phyloP scores from a whole-genome alignment of 2,329 filamentous ascomycete species.

The Monosporascus sp. region DNA sequence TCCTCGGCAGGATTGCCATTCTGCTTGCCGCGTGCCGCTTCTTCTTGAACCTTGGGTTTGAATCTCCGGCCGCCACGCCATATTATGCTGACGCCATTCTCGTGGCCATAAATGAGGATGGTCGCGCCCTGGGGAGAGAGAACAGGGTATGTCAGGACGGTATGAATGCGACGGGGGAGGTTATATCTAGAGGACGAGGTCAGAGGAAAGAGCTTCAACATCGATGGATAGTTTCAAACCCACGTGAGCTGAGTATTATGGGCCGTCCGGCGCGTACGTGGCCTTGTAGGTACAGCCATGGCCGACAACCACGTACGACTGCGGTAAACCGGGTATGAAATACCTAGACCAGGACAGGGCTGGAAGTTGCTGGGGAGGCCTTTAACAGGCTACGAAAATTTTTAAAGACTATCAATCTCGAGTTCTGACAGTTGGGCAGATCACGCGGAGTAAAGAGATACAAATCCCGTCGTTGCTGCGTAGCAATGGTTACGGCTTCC shows the following conservation, averaged over 20 bases:
- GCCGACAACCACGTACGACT: not conserved
- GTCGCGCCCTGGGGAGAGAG: conserved; percentile 59
- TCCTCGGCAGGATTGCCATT: conserved; percentile 47
- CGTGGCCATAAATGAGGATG: conserved; percentile 59
- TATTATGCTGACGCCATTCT: conserved; percentile 55
- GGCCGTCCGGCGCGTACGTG: conserved; percentile 41
- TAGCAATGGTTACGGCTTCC: too few species aligned
- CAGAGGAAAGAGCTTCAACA: too few species aligned
- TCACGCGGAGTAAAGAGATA: too few species aligned
- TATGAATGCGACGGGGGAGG: conserved; percentile 51
- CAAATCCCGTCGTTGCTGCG: too few species aligned
- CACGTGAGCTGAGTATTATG: conserved; percentile 34
- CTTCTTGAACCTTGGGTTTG: conserved; percentile 38
- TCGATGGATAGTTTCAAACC: not conserved
- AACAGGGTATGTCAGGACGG: conserved; percentile 57
- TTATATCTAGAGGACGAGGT: conserved; percentile 44
- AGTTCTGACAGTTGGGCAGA: too few species aligned
- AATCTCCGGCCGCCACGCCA: conserved; percentile 62
- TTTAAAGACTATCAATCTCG: too few species aligned
- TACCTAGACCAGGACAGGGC: too few species aligned
- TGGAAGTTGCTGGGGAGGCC: too few species aligned
- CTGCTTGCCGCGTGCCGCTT: conserved; percentile 36
- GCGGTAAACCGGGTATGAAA: not conserved
- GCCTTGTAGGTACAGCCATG: conserved; percentile 22
- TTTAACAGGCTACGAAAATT: too few species aligned